phyloP scores from a whole-genome alignment of 1,139 yeast genomes.

The Yamadazyma sp. region DNA sequence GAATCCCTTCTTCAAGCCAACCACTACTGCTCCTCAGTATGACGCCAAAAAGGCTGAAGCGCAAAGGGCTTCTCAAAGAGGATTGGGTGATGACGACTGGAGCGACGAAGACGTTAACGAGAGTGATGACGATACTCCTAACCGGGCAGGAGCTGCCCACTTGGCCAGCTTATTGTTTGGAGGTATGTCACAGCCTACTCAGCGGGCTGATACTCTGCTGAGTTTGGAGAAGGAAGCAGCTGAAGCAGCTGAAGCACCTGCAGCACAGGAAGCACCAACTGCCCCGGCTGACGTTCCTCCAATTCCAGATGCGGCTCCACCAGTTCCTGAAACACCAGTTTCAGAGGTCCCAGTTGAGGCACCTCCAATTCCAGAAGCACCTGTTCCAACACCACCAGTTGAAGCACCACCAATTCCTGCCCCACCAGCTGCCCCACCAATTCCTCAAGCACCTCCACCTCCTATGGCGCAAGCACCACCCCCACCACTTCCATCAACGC shows the following conservation, averaged over 20 bases:
- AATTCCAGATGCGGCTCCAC: constrained; percentile 8
- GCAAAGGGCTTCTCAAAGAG: constrained; percentile 67
- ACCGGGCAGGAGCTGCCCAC: constrained; percentile 59
- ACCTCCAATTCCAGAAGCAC: constrained; percentile 7
- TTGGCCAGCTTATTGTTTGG: constrained; percentile 64
- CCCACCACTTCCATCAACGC: constrained; percentile 26
- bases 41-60: constrained; percentile 60
- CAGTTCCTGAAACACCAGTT: constrained; percentile 14
- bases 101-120: constrained; percentile 59
- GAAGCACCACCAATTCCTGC: constrained; percentile 11
- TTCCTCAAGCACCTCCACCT: constrained; percentile 16
- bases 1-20: constrained; percentile 50
- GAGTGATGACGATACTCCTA: constrained; percentile 47
- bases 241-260: constrained; percentile 10
- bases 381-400: constrained; percentile 18
- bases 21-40: constrained; percentile 29
- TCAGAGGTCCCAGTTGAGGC: constrained; percentile 2
- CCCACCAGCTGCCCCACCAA: too few relatives aligned
- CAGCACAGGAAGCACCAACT: constrained; percentile 12
- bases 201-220: constrained; percentile 18
- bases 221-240: constrained; percentile 15
- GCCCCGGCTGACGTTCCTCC: constrained; percentile 17
- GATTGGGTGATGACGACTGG: constrained; percentile 57
- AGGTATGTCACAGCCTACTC: constrained; percentile 53
- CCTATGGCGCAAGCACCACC: constrained; percentile 19